Evolutionary conservation across 176 grass and related monocot species (phyloP).

Genomic region (Eragrostis nindensis): DNA sequence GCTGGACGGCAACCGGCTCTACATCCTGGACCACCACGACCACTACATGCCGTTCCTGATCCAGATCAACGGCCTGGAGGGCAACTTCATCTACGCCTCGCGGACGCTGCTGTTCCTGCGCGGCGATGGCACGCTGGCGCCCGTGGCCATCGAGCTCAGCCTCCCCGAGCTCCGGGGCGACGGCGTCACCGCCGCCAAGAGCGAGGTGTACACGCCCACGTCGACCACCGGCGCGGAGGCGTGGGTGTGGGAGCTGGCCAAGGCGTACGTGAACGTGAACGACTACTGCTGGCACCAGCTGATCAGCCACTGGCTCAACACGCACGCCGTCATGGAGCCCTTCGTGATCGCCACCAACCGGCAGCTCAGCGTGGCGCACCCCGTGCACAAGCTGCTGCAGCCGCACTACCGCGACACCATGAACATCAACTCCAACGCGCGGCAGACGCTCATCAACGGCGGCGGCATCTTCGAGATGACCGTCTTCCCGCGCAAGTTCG

Average conservation of each 20-base stretch:
- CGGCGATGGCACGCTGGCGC: conserved; percentile 22
- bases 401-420: conserved; percentile 23
- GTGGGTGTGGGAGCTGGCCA: conserved; percentile 17
- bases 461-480: conserved; percentile 40
- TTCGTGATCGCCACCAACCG: conserved; percentile 10
- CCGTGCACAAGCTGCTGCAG: neutral
- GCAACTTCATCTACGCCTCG: conserved; percentile 63
- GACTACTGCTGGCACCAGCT: conserved; percentile 28
- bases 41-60: conserved; percentile 60
- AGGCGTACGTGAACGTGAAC: conserved; percentile 15
- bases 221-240: neutral
- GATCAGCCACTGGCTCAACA: conserved; percentile 33
- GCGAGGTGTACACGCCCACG: conserved; percentile 11
- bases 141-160: conserved; percentile 24
- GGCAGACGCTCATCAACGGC: conserved; percentile 46
- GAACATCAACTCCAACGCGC: conserved; percentile 31
- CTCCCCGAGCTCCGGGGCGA: neutral
- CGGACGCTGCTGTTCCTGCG: conserved; percentile 45
- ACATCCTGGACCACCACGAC: conserved; percentile 82
- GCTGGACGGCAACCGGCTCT: conserved; percentile 45
- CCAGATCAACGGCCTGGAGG: conserved; percentile 34
- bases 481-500: conserved; percentile 40
- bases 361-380: conserved; percentile 33
- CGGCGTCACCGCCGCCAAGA: neutral
- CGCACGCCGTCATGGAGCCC: conserved; percentile 28